phyloP scores from a whole-genome alignment of 306 rosid genomes.

The Cucurbita ficifolia region DNA sequence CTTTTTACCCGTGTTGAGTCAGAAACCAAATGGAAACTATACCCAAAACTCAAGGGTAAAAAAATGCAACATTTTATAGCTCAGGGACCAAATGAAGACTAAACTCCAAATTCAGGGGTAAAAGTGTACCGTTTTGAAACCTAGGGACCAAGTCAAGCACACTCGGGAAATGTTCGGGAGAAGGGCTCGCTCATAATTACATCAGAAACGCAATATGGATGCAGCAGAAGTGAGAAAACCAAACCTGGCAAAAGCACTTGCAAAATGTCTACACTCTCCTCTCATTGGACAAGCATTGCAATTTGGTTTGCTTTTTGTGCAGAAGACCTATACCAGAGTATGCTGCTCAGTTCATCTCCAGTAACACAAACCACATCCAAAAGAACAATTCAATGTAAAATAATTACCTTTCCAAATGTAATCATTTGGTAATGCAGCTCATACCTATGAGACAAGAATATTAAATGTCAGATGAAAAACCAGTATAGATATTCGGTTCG shows the following conservation, averaged over 20 bases:
- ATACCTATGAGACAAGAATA: constrained; percentile 26
- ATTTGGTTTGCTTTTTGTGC: constrained; percentile 47
- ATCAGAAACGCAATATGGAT: neutral
- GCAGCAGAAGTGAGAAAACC: neutral
- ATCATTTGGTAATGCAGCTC: constrained; percentile 69
- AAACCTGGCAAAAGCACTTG: constrained; percentile 45
- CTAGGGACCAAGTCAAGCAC: no score
- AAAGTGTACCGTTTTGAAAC: no score
- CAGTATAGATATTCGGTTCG: neutral
- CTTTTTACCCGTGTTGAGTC: no score
- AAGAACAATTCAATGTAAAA: neutral
- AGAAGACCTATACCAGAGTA: constrained; percentile 34
- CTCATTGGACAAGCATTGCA: constrained; percentile 66
- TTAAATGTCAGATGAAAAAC: neutral
- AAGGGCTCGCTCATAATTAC: no score
- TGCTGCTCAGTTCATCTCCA: neutral
- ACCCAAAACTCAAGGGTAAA: no score
- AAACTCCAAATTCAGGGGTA: no score
- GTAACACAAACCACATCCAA: neutral
- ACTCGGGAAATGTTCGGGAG: no score
- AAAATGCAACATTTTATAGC: no score
- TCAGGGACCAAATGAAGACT: no score
- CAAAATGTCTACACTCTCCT: constrained; percentile 34
- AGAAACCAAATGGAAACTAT: no score
- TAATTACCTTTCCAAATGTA: constrained; percentile 58